These are phyloP conservation scores for Thielaviopsis euricoi DNA, from an alignment of 2,329 filamentous ascomycete species.

Conservation along the genomic window DNA sequence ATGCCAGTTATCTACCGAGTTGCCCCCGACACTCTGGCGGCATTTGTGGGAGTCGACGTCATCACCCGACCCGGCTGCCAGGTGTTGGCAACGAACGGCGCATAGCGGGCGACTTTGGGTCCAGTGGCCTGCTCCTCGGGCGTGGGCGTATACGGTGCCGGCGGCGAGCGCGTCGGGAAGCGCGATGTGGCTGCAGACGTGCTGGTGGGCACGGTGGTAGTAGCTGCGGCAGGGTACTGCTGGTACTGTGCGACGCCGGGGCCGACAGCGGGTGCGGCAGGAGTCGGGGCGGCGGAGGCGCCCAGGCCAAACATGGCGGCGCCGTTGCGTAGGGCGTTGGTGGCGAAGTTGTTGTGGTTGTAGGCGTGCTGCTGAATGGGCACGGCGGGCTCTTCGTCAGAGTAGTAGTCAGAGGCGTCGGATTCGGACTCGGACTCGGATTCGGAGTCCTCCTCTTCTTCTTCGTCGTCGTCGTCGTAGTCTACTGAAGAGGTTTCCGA, in stretches of 20 bases:
- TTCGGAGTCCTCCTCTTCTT: neutral
- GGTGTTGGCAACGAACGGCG: slow-evolving; percentile 4
- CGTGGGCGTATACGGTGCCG: neutral
- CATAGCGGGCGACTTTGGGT: slow-evolving; percentile 9
- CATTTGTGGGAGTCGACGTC: neutral
- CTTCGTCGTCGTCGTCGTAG: too few relatives aligned
- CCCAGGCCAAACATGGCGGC: neutral
- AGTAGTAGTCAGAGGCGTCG: neutral
- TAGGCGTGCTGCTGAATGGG: neutral
- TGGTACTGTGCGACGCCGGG: neutral
- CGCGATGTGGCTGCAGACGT: neutral
- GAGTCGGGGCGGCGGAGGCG: neutral
- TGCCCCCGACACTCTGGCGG: too few relatives aligned
- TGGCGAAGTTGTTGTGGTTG: neutral
- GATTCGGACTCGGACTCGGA: neutral
- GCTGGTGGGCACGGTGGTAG: neutral
- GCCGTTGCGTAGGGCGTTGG: neutral
- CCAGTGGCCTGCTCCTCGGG: neutral
- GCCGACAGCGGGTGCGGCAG: neutral
- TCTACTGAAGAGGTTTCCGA: neutral
- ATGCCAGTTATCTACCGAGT: too few relatives aligned
- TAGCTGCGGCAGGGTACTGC: neutral
- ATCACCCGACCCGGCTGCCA: neutral
- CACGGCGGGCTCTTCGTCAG: neutral
- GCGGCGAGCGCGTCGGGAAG: neutral